These are phyloP conservation scores for Apiotrichum sp. DNA, from an alignment of 1,284 basidiomycete species.

Conservation along the genomic window DNA sequence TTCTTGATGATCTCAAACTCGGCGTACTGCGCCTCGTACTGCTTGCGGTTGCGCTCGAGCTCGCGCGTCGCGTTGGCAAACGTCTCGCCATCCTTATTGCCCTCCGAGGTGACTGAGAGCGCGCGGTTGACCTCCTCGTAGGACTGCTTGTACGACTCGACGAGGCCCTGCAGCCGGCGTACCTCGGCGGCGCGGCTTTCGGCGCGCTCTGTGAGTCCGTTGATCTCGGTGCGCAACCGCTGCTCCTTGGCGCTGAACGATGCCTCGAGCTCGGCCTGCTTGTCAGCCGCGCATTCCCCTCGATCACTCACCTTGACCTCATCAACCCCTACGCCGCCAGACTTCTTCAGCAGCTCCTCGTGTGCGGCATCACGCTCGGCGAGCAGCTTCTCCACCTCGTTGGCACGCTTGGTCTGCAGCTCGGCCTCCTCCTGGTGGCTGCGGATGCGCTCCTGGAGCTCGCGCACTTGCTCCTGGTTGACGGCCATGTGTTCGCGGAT, in stretches of 20 bases:
- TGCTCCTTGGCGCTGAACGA: slow-evolving; percentile 91
- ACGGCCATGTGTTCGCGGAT: slow-evolving; percentile 84
- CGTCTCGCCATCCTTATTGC: slow-evolving; percentile 92
- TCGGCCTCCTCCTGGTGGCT: slow-evolving; percentile 90
- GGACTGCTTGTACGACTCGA: slow-evolving; percentile 90
- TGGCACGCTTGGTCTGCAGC: slow-evolving; percentile 69
- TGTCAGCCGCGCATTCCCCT: slow-evolving; percentile 8
- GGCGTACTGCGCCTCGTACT: slow-evolving; percentile 91
- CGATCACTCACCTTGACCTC: slow-evolving; percentile 71
- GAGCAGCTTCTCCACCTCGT: slow-evolving; percentile 81
- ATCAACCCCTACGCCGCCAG: slow-evolving; percentile 54
- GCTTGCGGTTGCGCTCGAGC: slow-evolving; percentile 92
- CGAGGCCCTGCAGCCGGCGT: slow-evolving; percentile 72
- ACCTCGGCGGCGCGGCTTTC: slow-evolving; percentile 83
- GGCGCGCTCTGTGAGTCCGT: slow-evolving; percentile 85
- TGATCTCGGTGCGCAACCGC: slow-evolving; percentile 74
- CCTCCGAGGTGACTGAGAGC: slow-evolving; percentile 91
- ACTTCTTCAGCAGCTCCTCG: slow-evolving; percentile 74
- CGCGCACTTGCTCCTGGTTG: slow-evolving; percentile 74
- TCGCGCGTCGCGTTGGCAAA: slow-evolving; percentile 94
- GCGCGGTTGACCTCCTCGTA: slow-evolving; percentile 98
- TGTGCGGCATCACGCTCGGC: slow-evolving; percentile 82
- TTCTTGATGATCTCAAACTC: slow-evolving; percentile 99
- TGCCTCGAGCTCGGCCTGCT: slow-evolving; percentile 81
- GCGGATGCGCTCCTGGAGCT: slow-evolving; percentile 82